Percentiles rank a stretch among this genome's conserved stretches.
These are phyloP conservation scores for Plantago elongata DNA, from an alignment of 257 asterid genomes.

Conservation along the genomic window DNA sequence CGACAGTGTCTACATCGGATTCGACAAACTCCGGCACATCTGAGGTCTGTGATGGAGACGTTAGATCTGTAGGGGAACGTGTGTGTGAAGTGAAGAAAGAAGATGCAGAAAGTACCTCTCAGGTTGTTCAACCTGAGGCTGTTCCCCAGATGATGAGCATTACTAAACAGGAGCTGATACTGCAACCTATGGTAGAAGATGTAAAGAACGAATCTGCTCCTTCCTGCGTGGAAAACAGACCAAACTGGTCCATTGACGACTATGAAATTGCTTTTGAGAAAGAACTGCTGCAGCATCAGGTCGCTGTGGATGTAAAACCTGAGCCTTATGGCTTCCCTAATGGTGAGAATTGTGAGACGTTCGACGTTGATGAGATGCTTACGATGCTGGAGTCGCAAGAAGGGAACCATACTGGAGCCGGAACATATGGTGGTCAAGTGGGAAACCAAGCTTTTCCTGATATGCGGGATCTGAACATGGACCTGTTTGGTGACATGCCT, in stretches of 20 bases:
- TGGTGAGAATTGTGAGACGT: conserved; percentile 47
- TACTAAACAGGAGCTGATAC: conserved; percentile 24
- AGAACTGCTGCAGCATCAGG: neutral
- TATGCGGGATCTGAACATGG: conserved; percentile 10
- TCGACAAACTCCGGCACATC: conserved; percentile 36
- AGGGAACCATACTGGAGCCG: conserved; percentile 3
- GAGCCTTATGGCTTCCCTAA: conserved; percentile 15
- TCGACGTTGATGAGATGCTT: conserved; percentile 56
- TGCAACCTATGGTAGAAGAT: conserved; percentile 7
- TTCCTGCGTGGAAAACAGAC: neutral
- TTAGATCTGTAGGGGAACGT: neutral
- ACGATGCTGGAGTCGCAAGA: conserved; percentile 23
- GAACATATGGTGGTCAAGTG: neutral
- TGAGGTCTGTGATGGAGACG: conserved; percentile 32
- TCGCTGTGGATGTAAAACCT: neutral
- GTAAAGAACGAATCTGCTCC: conserved; percentile 7
- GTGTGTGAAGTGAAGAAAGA: conserved; percentile 19
- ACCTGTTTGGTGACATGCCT: neutral
- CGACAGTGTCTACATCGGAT: conserved; percentile 30
- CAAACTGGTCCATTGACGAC: no score
- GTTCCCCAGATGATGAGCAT: conserved; percentile 21
- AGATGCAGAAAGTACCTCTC: conserved; percentile 7
- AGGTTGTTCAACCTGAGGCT: conserved; percentile 9
- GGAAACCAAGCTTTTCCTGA: neutral
- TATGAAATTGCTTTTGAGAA: neutral